phyloP scores from a whole-genome alignment of 2,329 filamentous ascomycete species.

The Botrytis paeoniae region DNA sequence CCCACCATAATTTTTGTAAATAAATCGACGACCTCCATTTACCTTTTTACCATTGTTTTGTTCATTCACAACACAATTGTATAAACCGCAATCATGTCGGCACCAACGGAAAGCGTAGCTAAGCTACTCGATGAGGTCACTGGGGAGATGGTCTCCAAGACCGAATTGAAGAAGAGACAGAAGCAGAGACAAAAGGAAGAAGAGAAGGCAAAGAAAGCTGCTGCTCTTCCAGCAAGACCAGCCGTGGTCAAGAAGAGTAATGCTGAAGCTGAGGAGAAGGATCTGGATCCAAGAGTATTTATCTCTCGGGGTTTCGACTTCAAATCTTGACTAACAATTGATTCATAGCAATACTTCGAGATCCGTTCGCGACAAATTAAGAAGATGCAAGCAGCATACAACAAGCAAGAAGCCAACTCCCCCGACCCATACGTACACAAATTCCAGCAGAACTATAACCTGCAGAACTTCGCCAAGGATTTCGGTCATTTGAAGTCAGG shows the following conservation, averaged over 20 bases:
- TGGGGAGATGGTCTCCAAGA: conserved; percentile 81
- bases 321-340: conserved; percentile 21
- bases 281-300: conserved; percentile 70
- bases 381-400: conserved; percentile 53
- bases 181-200: conserved; percentile 86
- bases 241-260: conserved; percentile 56
- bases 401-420: conserved; percentile 54
- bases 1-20: conserved; percentile 9
- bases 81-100: conserved; percentile 34
- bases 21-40: background rate
- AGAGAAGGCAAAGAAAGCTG: conserved; percentile 84
- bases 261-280: conserved; percentile 60
- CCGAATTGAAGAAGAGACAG: conserved; percentile 89
- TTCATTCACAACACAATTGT: background rate
- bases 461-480: conserved; percentile 74
- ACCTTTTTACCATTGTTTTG: background rate
- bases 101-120: conserved; percentile 31
- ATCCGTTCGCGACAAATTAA: conserved; percentile 83
- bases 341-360: conserved; percentile 81
- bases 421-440: conserved; percentile 91
- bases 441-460: conserved; percentile 82
- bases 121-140: conserved; percentile 83
- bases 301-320: conserved; percentile 17
- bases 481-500: conserved; percentile 84
- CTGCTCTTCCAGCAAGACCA: conserved; percentile 58